A percentile compares a stretch with the other conserved stretches of the same genome.
phyloP scores from a whole-genome alignment of 257 asterid species.

The Misopates orontium region DNA sequence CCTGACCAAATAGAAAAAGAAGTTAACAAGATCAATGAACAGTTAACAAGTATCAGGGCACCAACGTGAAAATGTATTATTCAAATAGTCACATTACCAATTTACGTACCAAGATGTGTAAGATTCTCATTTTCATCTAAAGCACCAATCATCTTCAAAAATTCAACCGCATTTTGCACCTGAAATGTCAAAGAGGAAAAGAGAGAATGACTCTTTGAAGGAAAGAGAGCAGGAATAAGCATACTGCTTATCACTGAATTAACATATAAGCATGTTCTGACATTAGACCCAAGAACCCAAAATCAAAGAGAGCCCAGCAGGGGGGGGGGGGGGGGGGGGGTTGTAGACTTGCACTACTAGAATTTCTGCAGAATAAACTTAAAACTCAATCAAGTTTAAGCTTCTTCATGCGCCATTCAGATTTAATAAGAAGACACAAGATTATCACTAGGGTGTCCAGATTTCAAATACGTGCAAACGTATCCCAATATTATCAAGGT shows the following conservation, averaged over 20 bases:
- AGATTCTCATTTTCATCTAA: conserved; percentile 92
- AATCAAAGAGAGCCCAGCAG: too few species aligned
- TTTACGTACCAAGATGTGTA: conserved; percentile 77
- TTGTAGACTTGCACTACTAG: too few species aligned
- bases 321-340: too few species aligned
- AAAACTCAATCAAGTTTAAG: too few species aligned
- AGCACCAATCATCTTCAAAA: conserved; percentile 95
- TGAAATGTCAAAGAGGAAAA: conserved; percentile 33
- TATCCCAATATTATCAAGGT: too few species aligned
- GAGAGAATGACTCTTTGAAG: conserved; percentile 5
- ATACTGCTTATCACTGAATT: neutral
- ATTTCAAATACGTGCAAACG: too few species aligned
- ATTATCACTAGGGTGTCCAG: too few species aligned
- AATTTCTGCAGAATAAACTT: too few species aligned
- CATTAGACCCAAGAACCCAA: neutral
- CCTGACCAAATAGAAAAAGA: conserved; percentile 51
- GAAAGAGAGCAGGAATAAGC: conserved; percentile 25
- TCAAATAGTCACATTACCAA: conserved; percentile 22
- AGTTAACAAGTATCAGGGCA: conserved; percentile 12
- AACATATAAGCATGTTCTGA: conserved; percentile 9
- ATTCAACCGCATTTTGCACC: conserved; percentile 98
- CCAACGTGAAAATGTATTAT: conserved; percentile 12
- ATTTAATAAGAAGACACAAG: too few species aligned
- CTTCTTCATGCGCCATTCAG: too few species aligned
- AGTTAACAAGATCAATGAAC: conserved; percentile 17